phyloP scores from a whole-genome alignment of 208 protist genomes.

The Angomonas ambiguus region DNA sequence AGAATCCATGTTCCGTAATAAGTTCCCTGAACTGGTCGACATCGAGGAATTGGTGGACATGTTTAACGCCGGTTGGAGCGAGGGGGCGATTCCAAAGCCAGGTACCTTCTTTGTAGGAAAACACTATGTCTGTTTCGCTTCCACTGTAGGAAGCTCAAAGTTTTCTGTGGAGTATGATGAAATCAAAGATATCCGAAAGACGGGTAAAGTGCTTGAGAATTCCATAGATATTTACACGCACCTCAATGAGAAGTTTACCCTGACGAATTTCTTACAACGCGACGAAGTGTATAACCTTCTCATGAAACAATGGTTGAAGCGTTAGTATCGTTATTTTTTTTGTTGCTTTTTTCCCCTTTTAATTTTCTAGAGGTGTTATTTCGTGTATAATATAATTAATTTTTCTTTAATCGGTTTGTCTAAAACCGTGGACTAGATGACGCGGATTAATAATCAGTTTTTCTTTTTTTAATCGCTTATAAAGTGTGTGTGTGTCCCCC shows the following conservation, averaged over 20 bases:
- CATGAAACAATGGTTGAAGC: constrained; percentile 78
- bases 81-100: constrained; percentile 34
- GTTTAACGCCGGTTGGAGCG: constrained; percentile 50
- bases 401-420: neutral
- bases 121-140: constrained; percentile 69
- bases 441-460: neutral
- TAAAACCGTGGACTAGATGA: neutral
- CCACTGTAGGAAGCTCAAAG: constrained; percentile 25
- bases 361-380: constrained; percentile 1
- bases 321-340: constrained; percentile 15
- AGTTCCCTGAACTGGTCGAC: constrained; percentile 44
- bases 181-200: constrained; percentile 74
- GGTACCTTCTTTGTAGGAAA: constrained; percentile 62
- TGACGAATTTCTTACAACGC: constrained; percentile 62
- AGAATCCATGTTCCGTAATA: constrained; percentile 50
- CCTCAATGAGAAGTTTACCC: constrained; percentile 49
- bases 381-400: neutral
- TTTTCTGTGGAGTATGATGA: constrained; percentile 79
- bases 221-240: constrained; percentile 65
- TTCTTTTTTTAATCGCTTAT: constrained; percentile 11
- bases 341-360: constrained; percentile 14
- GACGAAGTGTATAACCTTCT: constrained; percentile 64
- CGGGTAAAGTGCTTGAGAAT: constrained; percentile 62
- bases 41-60: constrained; percentile 55
- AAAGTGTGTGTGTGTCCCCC: neutral